Percentiles rank a stretch among this genome's conserved stretches.
These are phyloP conservation scores for Zelopaecilomyces penicillatus DNA, from an alignment of 2,329 filamentous ascomycete species.

Conservation along the genomic window DNA sequence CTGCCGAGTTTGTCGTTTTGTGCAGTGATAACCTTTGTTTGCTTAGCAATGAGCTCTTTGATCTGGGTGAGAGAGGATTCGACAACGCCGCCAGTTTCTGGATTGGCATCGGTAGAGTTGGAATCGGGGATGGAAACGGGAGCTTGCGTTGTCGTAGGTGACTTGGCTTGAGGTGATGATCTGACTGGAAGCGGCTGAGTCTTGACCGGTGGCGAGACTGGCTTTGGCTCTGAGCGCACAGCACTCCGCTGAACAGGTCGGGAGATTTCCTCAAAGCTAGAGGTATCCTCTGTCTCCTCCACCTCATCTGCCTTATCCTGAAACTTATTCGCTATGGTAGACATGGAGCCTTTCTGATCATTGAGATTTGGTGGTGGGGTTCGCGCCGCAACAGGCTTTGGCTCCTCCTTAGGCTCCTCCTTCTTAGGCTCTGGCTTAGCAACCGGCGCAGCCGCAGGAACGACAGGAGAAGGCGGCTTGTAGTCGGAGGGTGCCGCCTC, in stretches of 20 bases:
- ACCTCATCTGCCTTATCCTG: conserved; percentile 63
- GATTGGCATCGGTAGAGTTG: conserved; percentile 17
- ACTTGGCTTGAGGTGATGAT: conserved; percentile 16
- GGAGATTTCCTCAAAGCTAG: conserved; percentile 78
- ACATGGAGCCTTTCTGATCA: conserved; percentile 81
- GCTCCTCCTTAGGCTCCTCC: conserved; percentile 42
- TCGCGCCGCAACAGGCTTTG: conserved; percentile 37
- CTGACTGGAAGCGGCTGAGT: conserved; percentile 11
- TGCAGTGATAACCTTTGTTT: conserved; percentile 67
- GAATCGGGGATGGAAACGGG: conserved; percentile 16
- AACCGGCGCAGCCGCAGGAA: conserved; percentile 34
- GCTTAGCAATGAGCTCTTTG: conserved; percentile 66
- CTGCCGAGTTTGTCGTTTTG: conserved; percentile 68
- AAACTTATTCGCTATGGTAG: conserved; percentile 77
- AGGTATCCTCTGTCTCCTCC: conserved; percentile 58
- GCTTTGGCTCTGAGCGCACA: conserved; percentile 32
- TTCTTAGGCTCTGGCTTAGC: conserved; percentile 29
- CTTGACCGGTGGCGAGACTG: conserved; percentile 27
- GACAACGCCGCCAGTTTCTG: conserved; percentile 28
- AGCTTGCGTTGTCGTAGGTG: conserved; percentile 24
- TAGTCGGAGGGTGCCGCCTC: conserved; percentile 62
- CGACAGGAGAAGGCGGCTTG: conserved; percentile 44
- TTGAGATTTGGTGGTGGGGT: conserved; percentile 60
- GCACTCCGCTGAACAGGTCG: conserved; percentile 60
- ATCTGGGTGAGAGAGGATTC: conserved; percentile 66